Evolutionary conservation across 768 basidiomycete genomes (phyloP).

Genomic region (Trametes elegans): DNA sequence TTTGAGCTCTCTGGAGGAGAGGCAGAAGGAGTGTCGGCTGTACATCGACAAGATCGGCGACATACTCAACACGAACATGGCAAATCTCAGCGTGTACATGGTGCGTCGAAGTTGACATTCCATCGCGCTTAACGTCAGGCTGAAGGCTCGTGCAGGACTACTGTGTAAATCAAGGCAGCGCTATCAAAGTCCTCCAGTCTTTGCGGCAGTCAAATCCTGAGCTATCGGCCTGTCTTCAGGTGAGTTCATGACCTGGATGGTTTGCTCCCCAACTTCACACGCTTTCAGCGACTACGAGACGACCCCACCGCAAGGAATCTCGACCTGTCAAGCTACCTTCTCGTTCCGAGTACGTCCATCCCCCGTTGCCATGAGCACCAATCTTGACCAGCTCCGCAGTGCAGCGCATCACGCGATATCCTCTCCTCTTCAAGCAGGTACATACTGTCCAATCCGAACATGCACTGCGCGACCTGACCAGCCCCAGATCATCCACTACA

Average conservation of each 20-base stretch:
- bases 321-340: slow-evolving; percentile 87
- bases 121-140: not conserved
- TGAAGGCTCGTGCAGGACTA: slow-evolving; percentile 54
- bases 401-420: slow-evolving; percentile 96
- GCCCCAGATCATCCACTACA: slow-evolving; percentile 72
- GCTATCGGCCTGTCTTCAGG: slow-evolving; percentile 66
- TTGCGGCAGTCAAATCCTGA: slow-evolving; percentile 66
- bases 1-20: slow-evolving; percentile 83
- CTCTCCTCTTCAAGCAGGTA: slow-evolving; percentile 81
- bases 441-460: not conserved
- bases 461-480: not conserved
- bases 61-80: slow-evolving; percentile 70
- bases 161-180: slow-evolving; percentile 84
- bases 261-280: not conserved
- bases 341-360: slow-evolving; percentile 77
- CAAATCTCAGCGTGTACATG: slow-evolving; percentile 78
- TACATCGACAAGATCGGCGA: slow-evolving; percentile 91
- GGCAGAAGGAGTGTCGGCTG: slow-evolving; percentile 88
- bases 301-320: slow-evolving; percentile 76
- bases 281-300: slow-evolving; percentile 64
- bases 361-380: no score
- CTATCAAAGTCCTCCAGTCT: slow-evolving; percentile 73
- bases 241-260: slow-evolving; percentile 23
- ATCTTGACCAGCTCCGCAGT: slow-evolving; percentile 42
- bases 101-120: slow-evolving; percentile 34